phyloP scores from a whole-genome alignment of 1,284 basidiomycete species.

The Mycena sp. region DNA sequence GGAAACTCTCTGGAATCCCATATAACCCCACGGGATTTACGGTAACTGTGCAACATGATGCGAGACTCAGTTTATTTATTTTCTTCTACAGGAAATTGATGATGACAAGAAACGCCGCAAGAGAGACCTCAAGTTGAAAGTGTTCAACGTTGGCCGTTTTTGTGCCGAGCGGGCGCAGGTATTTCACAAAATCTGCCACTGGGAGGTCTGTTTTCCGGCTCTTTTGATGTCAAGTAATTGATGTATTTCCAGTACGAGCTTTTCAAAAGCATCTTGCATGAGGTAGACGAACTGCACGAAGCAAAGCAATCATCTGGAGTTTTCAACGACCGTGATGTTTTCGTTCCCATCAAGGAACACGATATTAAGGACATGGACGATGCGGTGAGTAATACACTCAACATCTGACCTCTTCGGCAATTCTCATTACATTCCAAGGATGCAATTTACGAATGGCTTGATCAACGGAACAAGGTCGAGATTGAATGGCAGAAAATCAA shows the following conservation, averaged over 20 bases:
- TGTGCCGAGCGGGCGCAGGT: slow-evolving; percentile 76
- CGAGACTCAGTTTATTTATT: slow-evolving; percentile 32
- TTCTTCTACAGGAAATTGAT: slow-evolving; percentile 40
- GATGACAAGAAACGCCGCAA: slow-evolving; percentile 36
- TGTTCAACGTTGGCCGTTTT: slow-evolving; percentile 78
- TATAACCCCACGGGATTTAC: slow-evolving; percentile 73
- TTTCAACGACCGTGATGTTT: slow-evolving; percentile 23
- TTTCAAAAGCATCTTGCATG: slow-evolving; percentile 63
- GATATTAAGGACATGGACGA: slow-evolving; percentile 50
- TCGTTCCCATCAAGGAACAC: slow-evolving; percentile 41
- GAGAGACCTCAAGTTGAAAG: slow-evolving; percentile 33
- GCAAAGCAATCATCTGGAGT: slow-evolving; percentile 63
- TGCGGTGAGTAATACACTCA: slow-evolving; percentile 16
- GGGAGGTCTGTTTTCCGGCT: slow-evolving; percentile 72
- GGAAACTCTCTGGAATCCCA: slow-evolving; percentile 61
- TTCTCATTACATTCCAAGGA: slow-evolving; percentile 51
- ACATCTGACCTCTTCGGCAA: background rate
- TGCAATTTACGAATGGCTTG: slow-evolving; percentile 85
- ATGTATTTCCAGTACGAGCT: slow-evolving; percentile 59
- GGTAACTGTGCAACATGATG: slow-evolving; percentile 44
- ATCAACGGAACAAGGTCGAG: slow-evolving; percentile 74
- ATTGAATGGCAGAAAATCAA: slow-evolving; percentile 76
- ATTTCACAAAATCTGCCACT: slow-evolving; percentile 84
- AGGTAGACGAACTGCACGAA: slow-evolving; percentile 65
- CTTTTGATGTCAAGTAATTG: slow-evolving; percentile 15